Base-by-base conservation (phyloP, 2,329 filamentous ascomycete species). In the Trichoderma sp. region DNA sequence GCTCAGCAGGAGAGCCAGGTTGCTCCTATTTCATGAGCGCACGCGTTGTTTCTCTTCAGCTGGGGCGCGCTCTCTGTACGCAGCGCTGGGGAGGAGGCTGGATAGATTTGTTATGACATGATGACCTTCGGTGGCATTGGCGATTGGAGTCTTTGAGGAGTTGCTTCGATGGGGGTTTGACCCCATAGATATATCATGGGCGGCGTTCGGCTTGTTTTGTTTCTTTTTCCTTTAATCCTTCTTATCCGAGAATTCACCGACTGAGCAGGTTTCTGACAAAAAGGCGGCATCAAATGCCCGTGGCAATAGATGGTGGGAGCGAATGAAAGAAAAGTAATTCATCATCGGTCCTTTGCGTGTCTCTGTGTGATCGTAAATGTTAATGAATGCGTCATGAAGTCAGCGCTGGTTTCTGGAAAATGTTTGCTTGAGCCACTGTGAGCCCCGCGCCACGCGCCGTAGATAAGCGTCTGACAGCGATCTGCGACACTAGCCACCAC, bases 1-100 rank as follows among this genome's bases (percentile, higher is more conserved):
- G 84, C 86, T 74, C 89, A 93, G 70, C 87, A 91, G 79, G 90
- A 93, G 48, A 29, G 12, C 77, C 83, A 84, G 71, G 69, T 74
- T n/a, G 72, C 73, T 58, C 73, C 77, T 60, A 72, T 76, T 39
- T 71, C 67, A 59, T 75, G 56, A 72, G 37, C 34, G 27, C 12
- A 22, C 22, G 35, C 37, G 48, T 64, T 15, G 48, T 22, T n/a
- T 50, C 12, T 25, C 54, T 34, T 32, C 34, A n/a, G 17, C 29
- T 19, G 57, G 59, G 50, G 37, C 52, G 56, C 63, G 39, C 42
- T 27, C 27, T 19, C n/a, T 13, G 19, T 27, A 17, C 37, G 17
- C 29, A 25, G 10, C 5, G 27, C 32, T n/a, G 19, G 34, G 25
- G 15, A 50, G 1, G 2, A 50, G 1, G 2, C 17, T 8, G 54